A percentile compares a stretch with the other conserved stretches of the same genome.
Evolutionary conservation across 179 eudicot genomes (phyloP).

Genomic region (Silene noctiflora): DNA sequence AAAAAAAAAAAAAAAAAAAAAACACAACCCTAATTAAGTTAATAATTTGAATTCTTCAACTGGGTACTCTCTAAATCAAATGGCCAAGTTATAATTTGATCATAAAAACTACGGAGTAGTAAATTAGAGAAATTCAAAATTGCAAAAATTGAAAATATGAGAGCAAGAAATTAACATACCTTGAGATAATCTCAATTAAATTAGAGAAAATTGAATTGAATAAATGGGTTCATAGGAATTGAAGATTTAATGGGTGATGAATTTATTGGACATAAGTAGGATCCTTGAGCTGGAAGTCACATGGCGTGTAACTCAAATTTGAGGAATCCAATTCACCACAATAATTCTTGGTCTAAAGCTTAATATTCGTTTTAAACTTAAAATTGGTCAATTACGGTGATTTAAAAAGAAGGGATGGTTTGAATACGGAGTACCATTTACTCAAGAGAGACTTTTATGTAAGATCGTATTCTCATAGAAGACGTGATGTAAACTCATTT

Average conservation of each 20-base stretch:
- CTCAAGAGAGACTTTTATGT: too few relatives aligned
- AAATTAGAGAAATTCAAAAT: background rate
- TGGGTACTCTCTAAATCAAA: background rate
- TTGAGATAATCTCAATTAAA: background rate
- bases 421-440: too few relatives aligned
- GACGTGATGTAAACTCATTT: too few relatives aligned
- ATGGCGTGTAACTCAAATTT: constrained; percentile 10
- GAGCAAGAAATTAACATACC: background rate
- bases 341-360: too few relatives aligned
- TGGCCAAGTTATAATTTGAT: constrained; percentile 1
- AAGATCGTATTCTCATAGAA: too few relatives aligned
- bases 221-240: background rate
- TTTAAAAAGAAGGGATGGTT: too few relatives aligned
- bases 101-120: too few relatives aligned
- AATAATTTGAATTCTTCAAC: background rate
- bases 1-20: background rate
- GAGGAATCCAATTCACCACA: background rate
- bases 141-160: background rate
- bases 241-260: background rate
- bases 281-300: constrained; percentile 13
- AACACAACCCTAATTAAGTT: background rate
- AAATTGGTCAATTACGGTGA: too few relatives aligned
- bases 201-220: background rate
- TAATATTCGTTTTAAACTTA: too few relatives aligned
- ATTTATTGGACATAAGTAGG: background rate